Percentiles rank a stretch among this genome's conserved stretches.
Evolutionary conservation across 225 moss, liverwort and hornwort genomes (phyloP).

Genomic region (Pleurozium schreberi): DNA sequence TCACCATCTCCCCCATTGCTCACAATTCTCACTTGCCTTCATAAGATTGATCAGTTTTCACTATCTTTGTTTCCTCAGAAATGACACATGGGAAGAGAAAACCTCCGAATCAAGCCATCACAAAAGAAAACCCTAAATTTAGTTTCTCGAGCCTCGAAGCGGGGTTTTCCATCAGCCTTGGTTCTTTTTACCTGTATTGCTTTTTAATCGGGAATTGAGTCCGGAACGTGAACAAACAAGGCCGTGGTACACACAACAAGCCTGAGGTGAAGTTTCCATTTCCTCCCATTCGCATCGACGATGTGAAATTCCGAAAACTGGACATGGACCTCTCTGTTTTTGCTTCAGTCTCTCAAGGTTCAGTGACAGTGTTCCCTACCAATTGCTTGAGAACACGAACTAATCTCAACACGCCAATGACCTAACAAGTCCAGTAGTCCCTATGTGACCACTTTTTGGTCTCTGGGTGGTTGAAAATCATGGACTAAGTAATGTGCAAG

Average conservation of each 20-base stretch:
- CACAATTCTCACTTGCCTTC: neutral
- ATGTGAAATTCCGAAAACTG: neutral
- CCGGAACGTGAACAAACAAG: neutral
- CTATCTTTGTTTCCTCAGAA: neutral
- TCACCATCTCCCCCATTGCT: neutral
- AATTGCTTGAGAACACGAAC: neutral
- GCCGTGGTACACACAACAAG: neutral
- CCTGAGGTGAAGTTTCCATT: neutral
- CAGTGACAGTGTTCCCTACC: neutral
- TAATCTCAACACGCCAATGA: neutral
- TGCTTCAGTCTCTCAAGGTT: neutral
- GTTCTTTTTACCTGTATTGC: neutral
- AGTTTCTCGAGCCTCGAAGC: neutral
- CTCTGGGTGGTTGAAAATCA: neutral
- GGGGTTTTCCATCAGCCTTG: neutral
- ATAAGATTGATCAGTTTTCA: neutral
- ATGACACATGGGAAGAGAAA: neutral
- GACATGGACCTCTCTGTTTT: neutral
- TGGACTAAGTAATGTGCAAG: neutral
- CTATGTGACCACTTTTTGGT: neutral
- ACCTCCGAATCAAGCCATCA: neutral
- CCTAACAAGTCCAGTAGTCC: neutral
- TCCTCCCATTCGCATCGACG: neutral
- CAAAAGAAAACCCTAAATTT: neutral
- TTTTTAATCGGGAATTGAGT: neutral